Percentiles rank a stretch among this genome's conserved stretches.
Evolutionary conservation across 1,284 basidiomycete species (phyloP).

Genomic region (Melampsora larici-populina): DNA sequence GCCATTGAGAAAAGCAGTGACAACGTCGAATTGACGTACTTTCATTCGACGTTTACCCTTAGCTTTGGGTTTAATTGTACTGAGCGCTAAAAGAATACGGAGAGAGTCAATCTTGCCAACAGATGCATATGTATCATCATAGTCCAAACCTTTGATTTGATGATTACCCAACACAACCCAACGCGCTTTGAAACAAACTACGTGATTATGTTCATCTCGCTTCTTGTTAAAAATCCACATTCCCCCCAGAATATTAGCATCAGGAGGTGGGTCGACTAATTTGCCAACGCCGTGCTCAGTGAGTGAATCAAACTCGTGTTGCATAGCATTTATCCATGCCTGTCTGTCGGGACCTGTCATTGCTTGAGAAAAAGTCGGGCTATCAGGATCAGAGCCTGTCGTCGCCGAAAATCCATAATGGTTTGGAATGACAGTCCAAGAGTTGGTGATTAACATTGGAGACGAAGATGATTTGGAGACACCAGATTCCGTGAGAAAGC

Average conservation of each 20-base stretch:
- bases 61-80: neutral
- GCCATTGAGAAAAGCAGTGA: neutral
- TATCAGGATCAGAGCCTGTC: neutral
- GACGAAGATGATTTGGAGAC: too few species aligned
- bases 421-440: too few species aligned
- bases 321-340: conserved; percentile 11
- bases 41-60: neutral
- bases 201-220: conserved; percentile 3
- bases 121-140: too few species aligned
- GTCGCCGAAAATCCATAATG: too few species aligned
- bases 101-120: too few species aligned
- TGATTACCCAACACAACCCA: conserved; percentile 24
- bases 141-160: too few species aligned
- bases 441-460: too few species aligned
- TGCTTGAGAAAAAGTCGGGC: neutral
- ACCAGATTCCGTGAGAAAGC: neutral
- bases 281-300: too few species aligned
- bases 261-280: too few species aligned
- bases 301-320: too few species aligned
- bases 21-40: conserved; percentile 5
- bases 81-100: neutral
- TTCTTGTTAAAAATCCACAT: conserved; percentile 33
- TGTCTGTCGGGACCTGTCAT: neutral
- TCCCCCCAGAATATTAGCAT: conserved; percentile 25
- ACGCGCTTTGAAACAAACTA: conserved; percentile 7